Evolutionary conservation across 169 alveolate genomes (phyloP), one percentile per base, ranked within the genome.

Genomic region (Cryptosporidium felis): DNA sequence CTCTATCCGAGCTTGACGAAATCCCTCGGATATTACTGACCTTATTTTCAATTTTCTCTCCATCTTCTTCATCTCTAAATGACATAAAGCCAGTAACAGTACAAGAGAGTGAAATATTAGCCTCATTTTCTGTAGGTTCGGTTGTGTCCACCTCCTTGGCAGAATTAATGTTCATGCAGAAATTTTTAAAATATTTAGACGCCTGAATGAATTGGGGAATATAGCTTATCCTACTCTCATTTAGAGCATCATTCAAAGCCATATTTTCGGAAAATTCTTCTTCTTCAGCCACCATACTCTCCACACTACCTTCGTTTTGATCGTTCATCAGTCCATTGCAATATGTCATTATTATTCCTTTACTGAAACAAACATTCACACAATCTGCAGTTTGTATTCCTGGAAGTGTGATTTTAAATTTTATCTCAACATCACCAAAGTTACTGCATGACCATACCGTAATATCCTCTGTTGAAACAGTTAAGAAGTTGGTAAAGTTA

Each of bases 331-430:
- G 56, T 12, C 85, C 74, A 49, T 56, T 74, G 26, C 85, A 53
- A 36, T 74, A 74, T n/a, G 85, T 56, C 66, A 74, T 51, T 21
- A 74, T 74, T 53, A 74, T 56, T 8, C 85, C 85, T 36, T 74
- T 74, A 6, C 67, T 74, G 41, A 36, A 74, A 18, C 85, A 74
- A 30, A 74, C 85, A 53, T 74, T 74, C 14, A 74, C 85, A 74
- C 85, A 74, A 21, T 74, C 85, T 10, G 85, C 85, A 12, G 85
- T 74, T 40, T 74, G 65, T 74, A 74, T 74, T n/a, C 85, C 85
- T 49, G 85, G 85, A 6, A 74, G 23, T 32, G 56, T 18, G 16
- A 74, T 74, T 34, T 23, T 74, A 34, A 74, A 74, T 74, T 74
- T 74, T 38, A 53, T 36, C 21, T 74, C 85, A 14, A 74, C 67